Conservation (phyloP, 2,329 filamentous ascomycete species). For the Chrysoporthe cubensis region DNA sequence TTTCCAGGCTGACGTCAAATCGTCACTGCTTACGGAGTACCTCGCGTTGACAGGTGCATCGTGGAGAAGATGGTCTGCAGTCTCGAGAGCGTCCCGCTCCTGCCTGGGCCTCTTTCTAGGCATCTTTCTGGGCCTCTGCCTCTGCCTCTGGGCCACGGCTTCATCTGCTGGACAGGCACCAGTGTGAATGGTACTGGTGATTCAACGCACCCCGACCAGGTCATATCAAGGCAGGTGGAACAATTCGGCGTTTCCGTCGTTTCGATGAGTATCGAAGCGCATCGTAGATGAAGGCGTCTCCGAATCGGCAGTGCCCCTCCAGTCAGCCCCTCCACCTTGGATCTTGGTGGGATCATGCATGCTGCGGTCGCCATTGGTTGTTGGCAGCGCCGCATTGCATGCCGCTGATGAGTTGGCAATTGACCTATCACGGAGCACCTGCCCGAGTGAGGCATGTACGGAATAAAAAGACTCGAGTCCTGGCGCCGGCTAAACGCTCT, state of each 20-base stretch:
- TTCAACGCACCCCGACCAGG: not conserved
- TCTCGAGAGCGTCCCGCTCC: not conserved
- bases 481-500: not conserved
- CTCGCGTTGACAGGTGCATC: not conserved
- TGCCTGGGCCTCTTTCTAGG: not conserved
- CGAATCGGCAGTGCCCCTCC: not conserved
- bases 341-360: slow-evolving; percentile 15
- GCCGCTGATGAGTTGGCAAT: slow-evolving; percentile 31
- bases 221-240: slow-evolving; percentile 1
- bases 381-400: slow-evolving; percentile 19
- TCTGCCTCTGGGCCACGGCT: not conserved
- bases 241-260: not conserved
- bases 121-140: not conserved
- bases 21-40: not conserved
- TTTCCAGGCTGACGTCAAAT: slow-evolving; percentile 23
- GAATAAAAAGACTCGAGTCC: not conserved
- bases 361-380: slow-evolving; percentile 29
- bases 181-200: not conserved
- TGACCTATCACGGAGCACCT: slow-evolving; percentile 28
- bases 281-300: slow-evolving; percentile 6
- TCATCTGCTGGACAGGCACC: not conserved
- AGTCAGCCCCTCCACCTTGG: not conserved
- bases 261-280: not conserved
- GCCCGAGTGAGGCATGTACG: slow-evolving; percentile 21
- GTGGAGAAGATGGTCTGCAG: not conserved